Evolutionary conservation across 2,329 filamentous ascomycete genomes (phyloP).

Genomic region (Fonsecaea multimorphosa): DNA sequence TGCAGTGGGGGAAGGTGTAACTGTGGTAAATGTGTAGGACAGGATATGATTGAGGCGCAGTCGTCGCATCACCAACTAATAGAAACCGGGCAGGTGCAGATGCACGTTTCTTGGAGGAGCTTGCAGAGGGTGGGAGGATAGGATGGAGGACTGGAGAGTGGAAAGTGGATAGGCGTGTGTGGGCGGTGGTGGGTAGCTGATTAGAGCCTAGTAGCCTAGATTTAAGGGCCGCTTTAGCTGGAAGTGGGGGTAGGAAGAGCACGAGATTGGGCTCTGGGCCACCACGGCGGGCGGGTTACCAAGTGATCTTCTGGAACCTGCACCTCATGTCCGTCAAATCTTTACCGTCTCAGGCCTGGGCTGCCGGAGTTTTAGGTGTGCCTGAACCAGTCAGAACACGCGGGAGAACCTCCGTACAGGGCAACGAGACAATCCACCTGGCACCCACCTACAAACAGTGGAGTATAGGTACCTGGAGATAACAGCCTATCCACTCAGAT

Average conservation of each 20-base stretch:
- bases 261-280: background rate
- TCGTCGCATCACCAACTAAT: conserved; percentile 21
- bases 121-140: background rate
- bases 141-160: background rate
- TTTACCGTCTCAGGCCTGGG: conserved; percentile 7
- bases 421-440: background rate
- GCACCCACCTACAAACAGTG: background rate
- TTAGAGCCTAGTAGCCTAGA: conserved; percentile 1
- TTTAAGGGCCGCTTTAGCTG: background rate
- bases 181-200: background rate
- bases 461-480: background rate
- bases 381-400: background rate
- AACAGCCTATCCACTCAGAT: background rate
- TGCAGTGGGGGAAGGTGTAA: conserved; percentile 3
- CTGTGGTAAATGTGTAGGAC: conserved; percentile 1
- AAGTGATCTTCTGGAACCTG: conserved; percentile 7
- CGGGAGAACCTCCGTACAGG: background rate
- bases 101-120: conserved; percentile 13
- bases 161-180: background rate
- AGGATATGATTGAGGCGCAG: conserved; percentile 27
- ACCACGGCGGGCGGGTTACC: background rate
- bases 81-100: conserved; percentile 24
- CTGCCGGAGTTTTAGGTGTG: conserved; percentile 3
- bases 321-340: background rate
- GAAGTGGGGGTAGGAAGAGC: background rate